A percentile compares a stretch with the other conserved stretches of the same genome.
Evolutionary conservation across 352 stramenopile genomes (phyloP).

Genomic region (Elongisporangium anandrum): DNA sequence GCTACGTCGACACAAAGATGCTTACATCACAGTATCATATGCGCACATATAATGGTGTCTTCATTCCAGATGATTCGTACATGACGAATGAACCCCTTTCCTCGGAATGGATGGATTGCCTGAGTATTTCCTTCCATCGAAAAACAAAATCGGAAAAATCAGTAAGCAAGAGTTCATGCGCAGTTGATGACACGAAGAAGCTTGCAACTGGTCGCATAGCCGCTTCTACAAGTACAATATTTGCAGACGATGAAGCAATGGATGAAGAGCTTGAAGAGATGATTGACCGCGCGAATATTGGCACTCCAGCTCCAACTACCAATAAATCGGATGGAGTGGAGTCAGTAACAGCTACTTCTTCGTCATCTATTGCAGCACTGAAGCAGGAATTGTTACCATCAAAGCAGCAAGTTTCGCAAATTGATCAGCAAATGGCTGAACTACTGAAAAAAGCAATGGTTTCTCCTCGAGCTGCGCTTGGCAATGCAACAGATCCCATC

Average conservation of each 20-base stretch:
- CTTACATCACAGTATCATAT: constrained; percentile 59
- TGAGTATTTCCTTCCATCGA: constrained; percentile 27
- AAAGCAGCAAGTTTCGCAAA: constrained; percentile 14
- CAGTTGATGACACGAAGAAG: not conserved
- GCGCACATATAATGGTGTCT: constrained; percentile 63
- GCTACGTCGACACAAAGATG: constrained; percentile 68
- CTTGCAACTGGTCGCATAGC: constrained; percentile 1
- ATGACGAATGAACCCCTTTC: constrained; percentile 57
- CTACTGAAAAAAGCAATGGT: constrained; percentile 44
- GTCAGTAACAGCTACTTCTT: not conserved
- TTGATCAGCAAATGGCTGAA: constrained; percentile 39
- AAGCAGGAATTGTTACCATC: constrained; percentile 29
- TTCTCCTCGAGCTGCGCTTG: constrained; percentile 32
- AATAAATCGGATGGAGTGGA: not conserved
- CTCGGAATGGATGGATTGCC: constrained; percentile 81
- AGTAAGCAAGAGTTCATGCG: not conserved
- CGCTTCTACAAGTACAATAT: constrained; percentile 30
- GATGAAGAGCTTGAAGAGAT: constrained; percentile 66
- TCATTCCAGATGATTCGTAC: constrained; percentile 65
- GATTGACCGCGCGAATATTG: constrained; percentile 40
- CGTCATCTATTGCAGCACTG: constrained; percentile 8
- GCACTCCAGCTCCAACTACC: not conserved
- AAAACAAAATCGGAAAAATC: not conserved
- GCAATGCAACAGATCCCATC: not conserved
- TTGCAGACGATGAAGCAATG: constrained; percentile 56